These are phyloP conservation scores for Euphorbia pulcherrima DNA, from an alignment of 345 rosid genomes.

Conservation along the genomic window DNA sequence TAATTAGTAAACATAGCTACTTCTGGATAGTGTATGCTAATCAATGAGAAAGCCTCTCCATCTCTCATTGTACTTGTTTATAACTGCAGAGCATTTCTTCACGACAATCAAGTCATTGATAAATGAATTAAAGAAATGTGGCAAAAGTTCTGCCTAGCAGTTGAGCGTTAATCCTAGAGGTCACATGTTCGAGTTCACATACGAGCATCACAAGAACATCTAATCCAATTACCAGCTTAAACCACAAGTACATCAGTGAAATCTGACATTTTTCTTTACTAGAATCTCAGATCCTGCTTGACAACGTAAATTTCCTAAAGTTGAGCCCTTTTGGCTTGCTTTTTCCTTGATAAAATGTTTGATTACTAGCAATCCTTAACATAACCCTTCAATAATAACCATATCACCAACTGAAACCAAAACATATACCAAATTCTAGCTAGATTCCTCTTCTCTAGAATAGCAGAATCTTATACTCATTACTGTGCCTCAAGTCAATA, in stretches of 20 bases:
- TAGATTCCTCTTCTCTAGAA: background rate
- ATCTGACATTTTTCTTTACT: too few relatives aligned
- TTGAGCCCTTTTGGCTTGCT: too few relatives aligned
- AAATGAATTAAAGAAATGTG: background rate
- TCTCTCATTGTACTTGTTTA: constrained; percentile 73
- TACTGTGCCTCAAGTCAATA: background rate
- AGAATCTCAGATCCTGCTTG: too few relatives aligned
- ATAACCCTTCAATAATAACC: background rate
- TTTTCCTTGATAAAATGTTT: too few relatives aligned
- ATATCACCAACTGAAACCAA: background rate
- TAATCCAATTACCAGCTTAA: too few relatives aligned
- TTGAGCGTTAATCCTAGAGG: too few relatives aligned
- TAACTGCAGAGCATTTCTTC: constrained; percentile 54
- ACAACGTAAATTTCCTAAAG: too few relatives aligned
- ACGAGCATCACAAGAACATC: too few relatives aligned
- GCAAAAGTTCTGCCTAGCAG: too few relatives aligned
- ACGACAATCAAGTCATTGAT: constrained; percentile 8
- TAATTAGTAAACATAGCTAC: too few relatives aligned
- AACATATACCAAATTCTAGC: background rate
- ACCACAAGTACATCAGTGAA: background rate
- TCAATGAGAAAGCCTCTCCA: constrained; percentile 93
- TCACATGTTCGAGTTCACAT: too few relatives aligned
- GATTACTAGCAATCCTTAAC: too few relatives aligned
- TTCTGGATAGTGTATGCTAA: constrained; percentile 53
- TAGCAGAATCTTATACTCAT: background rate